phyloP scores from a whole-genome alignment of 1,284 basidiomycete genomes.

The Rhodotorula sp. region DNA sequence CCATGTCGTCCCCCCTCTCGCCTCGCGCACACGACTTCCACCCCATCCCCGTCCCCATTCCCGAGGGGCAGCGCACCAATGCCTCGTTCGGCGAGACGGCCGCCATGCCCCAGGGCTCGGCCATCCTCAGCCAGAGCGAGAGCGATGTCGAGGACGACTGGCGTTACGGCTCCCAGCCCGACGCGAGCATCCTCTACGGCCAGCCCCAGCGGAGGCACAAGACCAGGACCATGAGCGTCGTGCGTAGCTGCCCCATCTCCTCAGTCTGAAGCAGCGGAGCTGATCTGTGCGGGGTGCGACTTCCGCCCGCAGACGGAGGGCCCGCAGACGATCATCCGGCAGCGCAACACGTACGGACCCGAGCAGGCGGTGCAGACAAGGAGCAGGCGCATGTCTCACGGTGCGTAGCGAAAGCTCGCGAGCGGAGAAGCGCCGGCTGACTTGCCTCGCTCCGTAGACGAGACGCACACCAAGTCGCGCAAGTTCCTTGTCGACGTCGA shows the following conservation, averaged over 20 bases:
- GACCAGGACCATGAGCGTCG: constrained; percentile 39
- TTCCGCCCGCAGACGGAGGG: constrained; percentile 25
- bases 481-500: constrained; percentile 98
- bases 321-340: constrained; percentile 26
- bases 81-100: background rate
- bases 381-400: constrained; percentile 39
- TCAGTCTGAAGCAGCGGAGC: background rate
- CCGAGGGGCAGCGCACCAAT: background rate
- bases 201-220: constrained; percentile 35
- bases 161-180: constrained; percentile 29
- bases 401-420: constrained; percentile 10
- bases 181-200: constrained; percentile 39
- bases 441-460: constrained; percentile 49
- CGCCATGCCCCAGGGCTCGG: background rate
- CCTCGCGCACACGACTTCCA: constrained; percentile 3
- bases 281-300: background rate
- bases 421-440: background rate
- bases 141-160: constrained; percentile 27
- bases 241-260: background rate
- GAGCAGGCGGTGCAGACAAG: constrained; percentile 8
- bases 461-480: constrained; percentile 57
- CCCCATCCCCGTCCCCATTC: constrained; percentile 4
- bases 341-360: constrained; percentile 28
- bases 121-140: constrained; percentile 25
- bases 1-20: background rate